Evolutionary conservation across 495 filamentous ascomycete species (phyloP).

Genomic region (Tricharina praecox): DNA sequence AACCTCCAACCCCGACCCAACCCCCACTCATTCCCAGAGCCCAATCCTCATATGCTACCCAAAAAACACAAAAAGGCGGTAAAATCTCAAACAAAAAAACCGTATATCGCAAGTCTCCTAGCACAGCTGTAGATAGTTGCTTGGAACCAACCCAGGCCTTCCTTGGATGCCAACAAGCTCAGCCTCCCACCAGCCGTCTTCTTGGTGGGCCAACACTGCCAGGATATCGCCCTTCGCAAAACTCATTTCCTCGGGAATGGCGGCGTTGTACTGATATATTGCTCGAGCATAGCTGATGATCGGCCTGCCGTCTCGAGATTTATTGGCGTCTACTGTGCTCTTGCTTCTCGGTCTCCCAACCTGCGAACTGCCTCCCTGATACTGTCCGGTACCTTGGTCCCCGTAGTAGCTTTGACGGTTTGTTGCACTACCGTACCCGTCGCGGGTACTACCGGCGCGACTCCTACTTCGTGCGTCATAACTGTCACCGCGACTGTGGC

Average conservation of each 20-base stretch:
- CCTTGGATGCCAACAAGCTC: conserved; percentile 66
- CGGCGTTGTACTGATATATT: conserved; percentile 82
- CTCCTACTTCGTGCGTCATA: conserved; percentile 37
- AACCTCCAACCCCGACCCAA: too few relatives aligned
- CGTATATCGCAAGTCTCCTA: conserved; percentile 28
- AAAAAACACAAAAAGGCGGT: background rate
- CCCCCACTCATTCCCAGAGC: too few relatives aligned
- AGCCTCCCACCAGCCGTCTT: conserved; percentile 99
- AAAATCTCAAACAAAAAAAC: too few relatives aligned
- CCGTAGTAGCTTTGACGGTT: conserved; percentile 26
- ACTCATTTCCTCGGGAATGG: conserved; percentile 84
- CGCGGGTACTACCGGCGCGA: conserved; percentile 7
- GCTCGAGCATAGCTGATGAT: conserved; percentile 88
- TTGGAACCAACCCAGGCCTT: conserved; percentile 73
- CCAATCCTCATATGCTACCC: background rate
- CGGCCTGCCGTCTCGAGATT: conserved; percentile 63
- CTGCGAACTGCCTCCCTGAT: conserved; percentile 23
- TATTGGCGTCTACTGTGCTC: conserved; percentile 66
- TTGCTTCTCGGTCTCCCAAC: conserved; percentile 53
- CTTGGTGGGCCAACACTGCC: conserved; percentile 77
- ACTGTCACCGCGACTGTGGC: conserved; percentile 30
- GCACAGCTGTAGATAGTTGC: conserved; percentile 80
- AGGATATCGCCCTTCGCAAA: conserved; percentile 88
- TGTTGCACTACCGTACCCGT: conserved; percentile 18
- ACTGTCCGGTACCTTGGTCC: conserved; percentile 14